Conservation (phyloP, 2,329 filamentous ascomycete species). For the Ophiocordyceps robertsii region DNA sequence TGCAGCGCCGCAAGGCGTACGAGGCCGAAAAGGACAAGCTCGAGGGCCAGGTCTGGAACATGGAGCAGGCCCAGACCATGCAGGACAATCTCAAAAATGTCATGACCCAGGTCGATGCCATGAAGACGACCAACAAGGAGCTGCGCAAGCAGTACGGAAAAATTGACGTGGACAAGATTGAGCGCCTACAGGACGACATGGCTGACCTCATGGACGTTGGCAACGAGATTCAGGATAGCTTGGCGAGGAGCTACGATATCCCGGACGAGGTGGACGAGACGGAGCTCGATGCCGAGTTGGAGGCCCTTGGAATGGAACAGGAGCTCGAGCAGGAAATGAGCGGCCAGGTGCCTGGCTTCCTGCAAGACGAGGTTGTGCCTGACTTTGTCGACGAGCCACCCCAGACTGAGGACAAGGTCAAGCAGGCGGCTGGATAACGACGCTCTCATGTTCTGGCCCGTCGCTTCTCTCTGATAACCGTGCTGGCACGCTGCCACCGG, state of each 20-base stretch:
- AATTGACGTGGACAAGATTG: slow-evolving; percentile 94
- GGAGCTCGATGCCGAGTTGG: slow-evolving; percentile 89
- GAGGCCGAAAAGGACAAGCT: slow-evolving; percentile 89
- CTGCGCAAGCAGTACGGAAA: slow-evolving; percentile 91
- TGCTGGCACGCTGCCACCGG: not conserved
- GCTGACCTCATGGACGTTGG: slow-evolving; percentile 93
- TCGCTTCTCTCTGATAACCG: not conserved
- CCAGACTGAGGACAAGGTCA: slow-evolving; percentile 57
- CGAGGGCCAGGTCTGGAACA: slow-evolving; percentile 92
- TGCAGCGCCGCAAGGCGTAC: slow-evolving; percentile 89
- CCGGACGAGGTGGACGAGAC: slow-evolving; percentile 96
- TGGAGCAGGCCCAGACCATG: slow-evolving; percentile 98
- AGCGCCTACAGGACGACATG: slow-evolving; percentile 97
- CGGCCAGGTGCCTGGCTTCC: slow-evolving; percentile 63
- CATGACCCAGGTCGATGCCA: slow-evolving; percentile 94
- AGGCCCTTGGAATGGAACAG: slow-evolving; percentile 88
- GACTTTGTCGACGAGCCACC: slow-evolving; percentile 91
- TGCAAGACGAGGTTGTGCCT: slow-evolving; percentile 76
- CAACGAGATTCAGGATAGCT: slow-evolving; percentile 95
- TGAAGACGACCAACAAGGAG: slow-evolving; percentile 93
- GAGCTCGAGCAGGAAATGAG: slow-evolving; percentile 63
- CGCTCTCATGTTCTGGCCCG: not conserved
- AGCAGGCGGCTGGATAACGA: slow-evolving; percentile 54
- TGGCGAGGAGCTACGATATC: slow-evolving; percentile 82
- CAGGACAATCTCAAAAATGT: slow-evolving; percentile 97